Evolutionary conservation across 192 early-diverging fungal species (phyloP), one percentile per base, ranked within the genome.

Genomic region (Podila epigama): DNA sequence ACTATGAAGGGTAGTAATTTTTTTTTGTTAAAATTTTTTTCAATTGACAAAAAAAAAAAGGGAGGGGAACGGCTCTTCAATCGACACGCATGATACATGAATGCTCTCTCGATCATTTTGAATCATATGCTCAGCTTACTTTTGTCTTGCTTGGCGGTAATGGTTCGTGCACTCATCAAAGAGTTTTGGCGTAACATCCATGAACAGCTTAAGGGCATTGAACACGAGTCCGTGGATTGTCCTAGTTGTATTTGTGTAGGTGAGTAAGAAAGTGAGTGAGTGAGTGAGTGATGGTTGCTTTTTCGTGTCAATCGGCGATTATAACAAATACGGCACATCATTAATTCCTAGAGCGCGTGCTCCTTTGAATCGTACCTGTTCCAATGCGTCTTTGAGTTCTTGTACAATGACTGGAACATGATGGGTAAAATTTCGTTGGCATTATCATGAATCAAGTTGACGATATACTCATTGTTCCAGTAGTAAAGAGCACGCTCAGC

Each of bases 381-480:
- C 98, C 98, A 99, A 69, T 99, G 98, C 9, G 94, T 88, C 79
- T 96, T 93, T 60, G 96, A 97, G 82, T 97, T 95, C 29, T 90
- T 90, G 73, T 96, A 98, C 28, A 99, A 87, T 10, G 95, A 90
- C 20, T 95, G 89, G 65, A 99, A 97, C 84, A 97, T 92, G 63
- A 99, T 96, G 15, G 98, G 98, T 69, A 99, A 79, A 44, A 99
- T 94, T 32, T 91, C 86, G 41, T 87, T 84, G 28, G 94, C 92
- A 85, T 99, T 97, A 61, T 98, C 96, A 28, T 91, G 89, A 60
- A 99, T 96, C 81, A 99, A 80, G 75, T 91, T 96, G 67, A 95
- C 94, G 82, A 98, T 95, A 69, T 96, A 98, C 77, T 95, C 95
- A 75, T 98, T 99, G 83, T 97, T 97, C 98, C 98, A 99, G 81